These are phyloP conservation scores for Candida dajiaensis DNA, from an alignment of 805 yeast species.

Conservation along the genomic window DNA sequence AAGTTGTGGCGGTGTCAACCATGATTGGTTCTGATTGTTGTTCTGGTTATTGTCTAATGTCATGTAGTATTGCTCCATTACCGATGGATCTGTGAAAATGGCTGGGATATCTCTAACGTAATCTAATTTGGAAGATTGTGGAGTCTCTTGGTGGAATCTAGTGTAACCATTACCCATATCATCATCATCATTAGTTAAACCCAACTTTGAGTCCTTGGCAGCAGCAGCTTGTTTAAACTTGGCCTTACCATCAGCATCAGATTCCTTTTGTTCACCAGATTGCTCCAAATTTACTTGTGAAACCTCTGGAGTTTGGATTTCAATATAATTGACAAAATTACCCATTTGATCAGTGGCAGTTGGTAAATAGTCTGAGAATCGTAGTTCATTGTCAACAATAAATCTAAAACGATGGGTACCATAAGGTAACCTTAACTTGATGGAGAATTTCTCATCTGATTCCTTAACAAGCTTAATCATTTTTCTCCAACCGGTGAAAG, in stretches of 20 bases:
- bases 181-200: constrained; percentile 60
- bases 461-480: constrained; percentile 79
- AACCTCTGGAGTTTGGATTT: constrained; percentile 40
- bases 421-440: constrained; percentile 72
- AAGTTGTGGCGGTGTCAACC: constrained; percentile 87
- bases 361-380: constrained; percentile 85
- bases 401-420: constrained; percentile 93
- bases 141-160: constrained; percentile 63
- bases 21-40: constrained; percentile 50
- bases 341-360: constrained; percentile 98
- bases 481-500: constrained; percentile 97
- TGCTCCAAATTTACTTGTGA: constrained; percentile 33
- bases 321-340: constrained; percentile 87
- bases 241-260: constrained; percentile 8
- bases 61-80: constrained; percentile 79
- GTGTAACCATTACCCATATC: constrained; percentile 82
- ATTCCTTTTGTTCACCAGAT: constrained; percentile 23
- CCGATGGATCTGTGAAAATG: constrained; percentile 77
- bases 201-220: constrained; percentile 50
- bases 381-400: constrained; percentile 87
- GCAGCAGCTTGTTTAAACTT: constrained; percentile 6
- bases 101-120: constrained; percentile 74
- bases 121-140: constrained; percentile 20
- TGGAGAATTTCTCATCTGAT: constrained; percentile 50
- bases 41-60: constrained; percentile 67